Evolutionary conservation across 768 basidiomycete species (phyloP).

Genomic region (Lentinula edodes): DNA sequence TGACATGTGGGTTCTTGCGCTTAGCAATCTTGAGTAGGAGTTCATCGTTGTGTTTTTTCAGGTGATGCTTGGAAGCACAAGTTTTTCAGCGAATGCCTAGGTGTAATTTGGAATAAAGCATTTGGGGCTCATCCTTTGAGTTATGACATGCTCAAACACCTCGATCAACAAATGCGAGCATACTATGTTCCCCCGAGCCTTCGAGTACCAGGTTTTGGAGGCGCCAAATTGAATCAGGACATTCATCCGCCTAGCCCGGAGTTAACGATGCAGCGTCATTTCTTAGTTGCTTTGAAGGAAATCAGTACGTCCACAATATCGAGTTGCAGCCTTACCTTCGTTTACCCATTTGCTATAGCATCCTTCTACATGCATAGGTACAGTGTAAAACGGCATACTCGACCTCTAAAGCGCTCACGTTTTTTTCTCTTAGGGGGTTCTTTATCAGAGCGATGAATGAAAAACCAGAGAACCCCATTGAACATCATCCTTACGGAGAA

Average conservation of each 20-base stretch:
- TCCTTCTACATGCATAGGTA: slow-evolving; percentile 60
- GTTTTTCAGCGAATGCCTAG: slow-evolving; percentile 56
- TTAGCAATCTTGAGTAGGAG: not conserved
- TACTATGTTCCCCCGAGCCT: slow-evolving; percentile 43
- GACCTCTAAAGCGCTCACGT: not conserved
- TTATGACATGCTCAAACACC: slow-evolving; percentile 56
- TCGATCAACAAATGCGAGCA: slow-evolving; percentile 61
- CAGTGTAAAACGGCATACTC: not conserved
- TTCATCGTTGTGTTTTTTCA: slow-evolving; percentile 17
- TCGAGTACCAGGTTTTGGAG: slow-evolving; percentile 44
- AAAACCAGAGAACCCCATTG: slow-evolving; percentile 56
- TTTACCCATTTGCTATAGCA: slow-evolving; percentile 27
- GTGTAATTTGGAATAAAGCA: slow-evolving; percentile 59
- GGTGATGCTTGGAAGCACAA: slow-evolving; percentile 69
- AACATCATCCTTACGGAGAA: slow-evolving; percentile 56
- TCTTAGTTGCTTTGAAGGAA: slow-evolving; percentile 61
- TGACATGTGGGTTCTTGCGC: slow-evolving; percentile 44
- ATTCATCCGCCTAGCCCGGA: slow-evolving; percentile 44
- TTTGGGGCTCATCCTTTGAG: slow-evolving; percentile 58
- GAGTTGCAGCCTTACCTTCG: not conserved
- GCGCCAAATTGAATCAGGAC: slow-evolving; percentile 36
- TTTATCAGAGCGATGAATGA: slow-evolving; percentile 68
- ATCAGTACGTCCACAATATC: slow-evolving; percentile 41
- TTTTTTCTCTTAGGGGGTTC: slow-evolving; percentile 41
- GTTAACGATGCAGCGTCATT: slow-evolving; percentile 63